Percentiles rank a stretch among this genome's conserved stretches.
These are phyloP conservation scores for Rhododendron williamsianum DNA, from an alignment of 148 eudicot species.

Conservation along the genomic window DNA sequence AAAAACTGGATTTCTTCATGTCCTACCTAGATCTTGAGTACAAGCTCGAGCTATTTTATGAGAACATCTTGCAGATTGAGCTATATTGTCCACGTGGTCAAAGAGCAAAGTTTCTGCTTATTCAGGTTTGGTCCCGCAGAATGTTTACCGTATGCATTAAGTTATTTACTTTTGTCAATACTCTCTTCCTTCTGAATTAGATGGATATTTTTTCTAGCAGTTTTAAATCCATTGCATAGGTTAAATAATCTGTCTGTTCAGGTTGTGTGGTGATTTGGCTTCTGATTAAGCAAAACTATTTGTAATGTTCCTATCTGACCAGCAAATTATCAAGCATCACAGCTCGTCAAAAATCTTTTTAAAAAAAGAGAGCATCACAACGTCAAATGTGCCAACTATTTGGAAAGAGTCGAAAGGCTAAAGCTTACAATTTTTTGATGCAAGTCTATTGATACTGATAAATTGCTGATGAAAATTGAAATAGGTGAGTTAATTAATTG, in stretches of 20 bases:
- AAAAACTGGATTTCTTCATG: conserved; percentile 15
- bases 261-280: background rate
- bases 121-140: conserved; percentile 36
- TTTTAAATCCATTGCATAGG: background rate
- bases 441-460: background rate
- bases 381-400: background rate
- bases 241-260: background rate
- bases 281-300: background rate
- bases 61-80: conserved; percentile 50
- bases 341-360: background rate
- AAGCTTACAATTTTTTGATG: background rate
- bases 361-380: background rate
- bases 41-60: conserved; percentile 36
- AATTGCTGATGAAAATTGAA: background rate
- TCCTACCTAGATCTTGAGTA: background rate
- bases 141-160: background rate
- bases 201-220: background rate
- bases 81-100: conserved; percentile 29
- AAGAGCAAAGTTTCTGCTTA: conserved; percentile 33
- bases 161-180: background rate
- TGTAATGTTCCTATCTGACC: background rate
- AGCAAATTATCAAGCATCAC: background rate
- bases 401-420: background rate
- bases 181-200: background rate
- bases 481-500: background rate